phyloP scores from a whole-genome alignment of 2,329 filamentous ascomycete species.

The Diaporthe humulicola region DNA sequence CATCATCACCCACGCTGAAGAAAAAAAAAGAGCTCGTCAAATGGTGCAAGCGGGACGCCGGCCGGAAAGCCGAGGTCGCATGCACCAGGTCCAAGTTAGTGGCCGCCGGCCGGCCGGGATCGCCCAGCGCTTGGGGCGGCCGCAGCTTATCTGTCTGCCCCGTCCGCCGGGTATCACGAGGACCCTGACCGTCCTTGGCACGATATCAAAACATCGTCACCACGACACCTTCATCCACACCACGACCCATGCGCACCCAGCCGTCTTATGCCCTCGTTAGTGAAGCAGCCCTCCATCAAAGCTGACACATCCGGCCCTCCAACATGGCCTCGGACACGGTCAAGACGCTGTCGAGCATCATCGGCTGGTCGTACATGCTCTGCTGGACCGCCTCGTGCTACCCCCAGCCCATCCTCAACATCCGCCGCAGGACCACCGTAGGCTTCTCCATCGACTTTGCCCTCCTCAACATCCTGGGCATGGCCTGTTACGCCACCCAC shows the following conservation, averaged over 20 bases:
- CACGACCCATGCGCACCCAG: neutral
- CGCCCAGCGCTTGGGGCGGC: neutral
- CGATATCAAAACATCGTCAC: neutral
- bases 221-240: neutral
- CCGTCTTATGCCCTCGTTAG: neutral
- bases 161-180: conserved; percentile 12
- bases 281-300: neutral
- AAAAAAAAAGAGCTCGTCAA: neutral
- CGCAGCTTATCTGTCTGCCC: neutral
- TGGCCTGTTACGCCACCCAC: conserved; percentile 29
- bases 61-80: neutral
- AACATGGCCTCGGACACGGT: conserved; percentile 15
- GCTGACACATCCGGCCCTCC: neutral
- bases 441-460: conserved; percentile 35
- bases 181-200: neutral
- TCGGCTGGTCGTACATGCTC: conserved; percentile 34
- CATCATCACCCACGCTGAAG: neutral
- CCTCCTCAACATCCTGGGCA: conserved; percentile 28
- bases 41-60: neutral
- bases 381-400: conserved; percentile 30
- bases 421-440: conserved; percentile 23
- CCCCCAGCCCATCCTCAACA: conserved; percentile 31
- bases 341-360: conserved; percentile 24
- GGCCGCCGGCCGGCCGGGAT: conserved; percentile 16
- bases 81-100: neutral